Evolutionary conservation across 2,329 filamentous ascomycete species (phyloP).

Genomic region (Paecilomyces formosus): DNA sequence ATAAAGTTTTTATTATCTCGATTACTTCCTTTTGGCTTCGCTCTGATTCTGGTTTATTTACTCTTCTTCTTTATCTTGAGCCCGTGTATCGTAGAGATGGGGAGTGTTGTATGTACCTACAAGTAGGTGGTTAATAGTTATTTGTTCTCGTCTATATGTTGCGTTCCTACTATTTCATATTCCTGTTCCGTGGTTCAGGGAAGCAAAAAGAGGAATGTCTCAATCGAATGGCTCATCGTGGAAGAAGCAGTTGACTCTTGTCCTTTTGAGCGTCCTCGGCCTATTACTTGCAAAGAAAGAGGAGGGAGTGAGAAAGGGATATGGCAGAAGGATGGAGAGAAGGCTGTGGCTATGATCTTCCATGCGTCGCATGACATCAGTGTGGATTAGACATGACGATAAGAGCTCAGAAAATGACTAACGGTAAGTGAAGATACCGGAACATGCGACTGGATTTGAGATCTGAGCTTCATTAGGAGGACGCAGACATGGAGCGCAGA

Average conservation of each 20-base stretch:
- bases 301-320: not conserved
- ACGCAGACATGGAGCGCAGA: not conserved
- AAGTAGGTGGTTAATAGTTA: not conserved
- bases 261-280: too few relatives aligned
- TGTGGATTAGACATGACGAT: not conserved
- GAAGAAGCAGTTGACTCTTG: not conserved
- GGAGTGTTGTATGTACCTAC: not conserved
- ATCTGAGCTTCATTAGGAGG: not conserved
- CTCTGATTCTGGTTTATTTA: not conserved
- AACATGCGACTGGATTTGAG: not conserved
- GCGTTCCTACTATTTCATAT: constrained; percentile 3
- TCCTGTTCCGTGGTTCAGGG: not conserved
- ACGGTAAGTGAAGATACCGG: not conserved
- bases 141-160: not conserved
- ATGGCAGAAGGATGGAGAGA: not conserved
- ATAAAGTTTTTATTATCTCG: not conserved
- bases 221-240: not conserved
- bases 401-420: not conserved
- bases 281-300: not conserved
- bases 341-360: not conserved
- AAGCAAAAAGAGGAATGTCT: not conserved
- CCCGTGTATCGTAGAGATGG: not conserved
- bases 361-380: not conserved
- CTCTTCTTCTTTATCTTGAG: not conserved
- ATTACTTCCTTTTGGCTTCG: not conserved